These are phyloP conservation scores for Avena atlantica DNA, from an alignment of 176 grass and related monocot species.

Conservation along the genomic window DNA sequence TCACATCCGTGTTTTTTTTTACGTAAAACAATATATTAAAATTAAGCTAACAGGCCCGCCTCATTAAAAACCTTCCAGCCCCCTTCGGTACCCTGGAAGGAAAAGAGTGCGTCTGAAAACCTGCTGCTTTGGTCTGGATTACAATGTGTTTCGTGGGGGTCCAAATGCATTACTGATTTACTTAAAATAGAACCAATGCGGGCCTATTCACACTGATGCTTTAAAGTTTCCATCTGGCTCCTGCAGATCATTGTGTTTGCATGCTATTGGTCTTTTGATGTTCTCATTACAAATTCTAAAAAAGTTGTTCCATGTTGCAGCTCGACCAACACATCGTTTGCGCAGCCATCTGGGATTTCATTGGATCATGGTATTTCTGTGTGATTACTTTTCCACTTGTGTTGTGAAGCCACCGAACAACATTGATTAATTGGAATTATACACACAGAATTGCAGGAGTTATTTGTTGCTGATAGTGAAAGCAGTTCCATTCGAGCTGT, in stretches of 20 bases:
- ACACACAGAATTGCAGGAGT: conserved; percentile 68
- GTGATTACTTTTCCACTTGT: conserved; percentile 36
- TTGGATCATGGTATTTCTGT: conserved; percentile 66
- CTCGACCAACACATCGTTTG: conserved; percentile 74
- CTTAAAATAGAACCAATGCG: background rate
- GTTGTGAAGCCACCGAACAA: conserved; percentile 17
- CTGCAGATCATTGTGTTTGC: conserved; percentile 24
- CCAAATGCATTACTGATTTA: conserved; percentile 2
- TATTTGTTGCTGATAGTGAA: conserved; percentile 97
- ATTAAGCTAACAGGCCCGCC: no score
- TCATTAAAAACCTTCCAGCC: no score
- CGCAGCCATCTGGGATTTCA: conserved; percentile 95
- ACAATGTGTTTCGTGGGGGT: background rate
- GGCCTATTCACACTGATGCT: background rate
- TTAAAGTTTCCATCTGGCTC: conserved; percentile 3
- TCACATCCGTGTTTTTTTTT: background rate
- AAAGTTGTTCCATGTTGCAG: conserved; percentile 53
- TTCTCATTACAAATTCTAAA: conserved; percentile 30
- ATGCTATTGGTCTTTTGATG: conserved; percentile 26
- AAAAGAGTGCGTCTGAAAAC: no score
- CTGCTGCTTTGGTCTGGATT: no score
- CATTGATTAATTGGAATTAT: conserved; percentile 44
- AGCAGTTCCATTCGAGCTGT: conserved; percentile 96
- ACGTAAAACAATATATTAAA: no score
- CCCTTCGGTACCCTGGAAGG: no score